Base-by-base conservation (phyloP, 139 green algal species). In the Coelastrella sp. region DNA sequence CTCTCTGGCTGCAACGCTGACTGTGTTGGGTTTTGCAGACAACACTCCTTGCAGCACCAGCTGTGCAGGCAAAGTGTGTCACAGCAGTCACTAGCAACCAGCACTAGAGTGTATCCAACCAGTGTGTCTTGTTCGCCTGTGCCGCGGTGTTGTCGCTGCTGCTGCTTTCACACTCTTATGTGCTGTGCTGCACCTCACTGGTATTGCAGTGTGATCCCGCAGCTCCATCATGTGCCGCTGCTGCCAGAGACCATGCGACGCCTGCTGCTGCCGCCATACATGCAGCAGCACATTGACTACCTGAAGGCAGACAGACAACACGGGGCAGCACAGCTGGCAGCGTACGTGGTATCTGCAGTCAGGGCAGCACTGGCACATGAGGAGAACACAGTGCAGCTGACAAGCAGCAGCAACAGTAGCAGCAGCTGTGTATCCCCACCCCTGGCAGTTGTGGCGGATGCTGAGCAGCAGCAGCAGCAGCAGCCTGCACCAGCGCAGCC, bases 261-360 rank as follows among this genome's bases (percentile, higher is more conserved):
- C 14, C 87, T 91, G 87, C 65, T 91, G 81, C 81, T 91, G 70
- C 88, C 88, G 15, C 59, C 80, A 7, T 88, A 88, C 70, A 88
- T 91, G 80, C 49, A 56, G 58, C 12, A 27, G 25, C 88, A 83
- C 49, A 10, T 95, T 17, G 19, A 81, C n/a, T 66, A 66, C 61
- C 72, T 95, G 25, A 87, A 75, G 12, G 22, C 9, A 6, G 92
- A 95, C 88, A 70, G 92, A 19, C 8, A 66, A 25, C 89, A 91
- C n/a, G 92, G 92, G 5, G 92, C 92, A 0, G 85, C 91, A 1
- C 14, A 95, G 85, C 91, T 95, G 68, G 88, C 92, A 22, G 84
- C 27, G 0, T 84, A 74, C 22, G 87, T 84, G 7, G 8, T 24
- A 0, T 11, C 0, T 25, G 81, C 81, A 75, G 57, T 73, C n/a